Base-by-base conservation (phyloP, 2,329 filamentous ascomycete genomes). In the Colletotrichum tanaceti region DNA sequence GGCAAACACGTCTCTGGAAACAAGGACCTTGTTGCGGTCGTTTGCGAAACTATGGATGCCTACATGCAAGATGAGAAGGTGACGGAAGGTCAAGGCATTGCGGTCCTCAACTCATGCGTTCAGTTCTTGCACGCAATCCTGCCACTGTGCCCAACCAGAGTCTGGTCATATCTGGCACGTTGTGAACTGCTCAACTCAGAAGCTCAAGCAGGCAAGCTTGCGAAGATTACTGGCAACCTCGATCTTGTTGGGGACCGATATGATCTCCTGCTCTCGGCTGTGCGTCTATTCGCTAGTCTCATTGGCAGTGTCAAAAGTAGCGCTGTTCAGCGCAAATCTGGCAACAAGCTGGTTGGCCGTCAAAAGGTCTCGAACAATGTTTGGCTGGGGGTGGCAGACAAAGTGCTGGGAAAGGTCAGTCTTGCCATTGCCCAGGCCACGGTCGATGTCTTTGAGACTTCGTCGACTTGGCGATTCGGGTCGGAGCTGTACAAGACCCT, bases 151-250 rank as follows among this genome's bases (percentile, higher is more conserved):
- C 95, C 96, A 0, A 92, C 91, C 65, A 87, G 94, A 68, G 90
- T 97, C 6, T 98, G 96, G 94, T 94, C 95, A 4, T 93, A 95
- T 77, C 86, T 99, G 74, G 89, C 91, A 4, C 89, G 93, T 65
- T 97, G 93, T 77, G 89, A 90, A 71, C 83, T 99, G 20, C 84
- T 99, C 53, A 91, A 92, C 73, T 87, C 90, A 6, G 90, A 93
- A 72, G 90, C 92, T 11, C 90, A 90, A 71, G 90, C 90, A 16
- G 93, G 93, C 13, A 90, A 91, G 70, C 85, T 99, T 70, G 88
- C 90, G 46, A 89, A 89, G 58, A 90, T 98, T 59, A 87, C 97
- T 3, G 92, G 92, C n/a, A 90, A 89, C 28, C 87, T 94, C 3
- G 96, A 99, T 75, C 86, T 97, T 65, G 88, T 92, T 2, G 86